Conservation (phyloP, 495 filamentous ascomycete species). For the Tuber brumale region DNA sequence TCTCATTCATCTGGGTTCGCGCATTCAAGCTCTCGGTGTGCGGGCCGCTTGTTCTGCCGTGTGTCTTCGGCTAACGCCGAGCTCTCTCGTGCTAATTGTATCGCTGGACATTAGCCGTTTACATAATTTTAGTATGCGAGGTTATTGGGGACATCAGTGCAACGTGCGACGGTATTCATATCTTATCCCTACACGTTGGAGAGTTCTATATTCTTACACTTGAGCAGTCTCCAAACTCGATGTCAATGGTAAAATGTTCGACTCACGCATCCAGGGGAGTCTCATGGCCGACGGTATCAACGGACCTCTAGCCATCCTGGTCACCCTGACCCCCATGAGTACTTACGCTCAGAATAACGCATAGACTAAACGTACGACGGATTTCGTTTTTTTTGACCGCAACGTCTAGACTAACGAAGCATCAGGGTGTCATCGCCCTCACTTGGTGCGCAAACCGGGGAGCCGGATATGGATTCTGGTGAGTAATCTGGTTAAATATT, state of each 20-base stretch:
- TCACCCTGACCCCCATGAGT: constrained; percentile 78
- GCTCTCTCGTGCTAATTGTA: neutral
- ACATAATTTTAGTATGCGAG: constrained; percentile 82
- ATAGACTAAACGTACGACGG: neutral
- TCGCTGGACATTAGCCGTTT: constrained; percentile 62
- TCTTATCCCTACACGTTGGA: constrained; percentile 29
- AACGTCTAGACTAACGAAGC: neutral
- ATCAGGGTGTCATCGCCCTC: constrained; percentile 68
- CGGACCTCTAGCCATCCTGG: constrained; percentile 70
- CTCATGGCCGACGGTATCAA: constrained; percentile 79
- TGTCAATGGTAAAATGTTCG: constrained; percentile 71
- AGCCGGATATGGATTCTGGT: constrained; percentile 66
- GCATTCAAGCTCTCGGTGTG: constrained; percentile 79
- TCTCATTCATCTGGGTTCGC: constrained; percentile 82
- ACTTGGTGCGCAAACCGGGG: constrained; percentile 84
- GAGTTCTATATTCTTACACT: constrained; percentile 43
- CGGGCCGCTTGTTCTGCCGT: constrained; percentile 72
- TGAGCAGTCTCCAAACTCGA: constrained; percentile 77
- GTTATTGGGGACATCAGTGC: constrained; percentile 75
- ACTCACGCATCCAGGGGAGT: constrained; percentile 88
- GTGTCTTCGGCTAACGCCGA: neutral
- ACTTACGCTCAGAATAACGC: constrained; percentile 79
- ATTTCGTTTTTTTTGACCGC: neutral
- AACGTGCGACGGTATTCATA: constrained; percentile 47
- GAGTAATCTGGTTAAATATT: constrained; percentile 12